These are phyloP conservation scores for Isoetes taiwanensis DNA, from an alignment of 75 land plant genomes.

Conservation along the genomic window DNA sequence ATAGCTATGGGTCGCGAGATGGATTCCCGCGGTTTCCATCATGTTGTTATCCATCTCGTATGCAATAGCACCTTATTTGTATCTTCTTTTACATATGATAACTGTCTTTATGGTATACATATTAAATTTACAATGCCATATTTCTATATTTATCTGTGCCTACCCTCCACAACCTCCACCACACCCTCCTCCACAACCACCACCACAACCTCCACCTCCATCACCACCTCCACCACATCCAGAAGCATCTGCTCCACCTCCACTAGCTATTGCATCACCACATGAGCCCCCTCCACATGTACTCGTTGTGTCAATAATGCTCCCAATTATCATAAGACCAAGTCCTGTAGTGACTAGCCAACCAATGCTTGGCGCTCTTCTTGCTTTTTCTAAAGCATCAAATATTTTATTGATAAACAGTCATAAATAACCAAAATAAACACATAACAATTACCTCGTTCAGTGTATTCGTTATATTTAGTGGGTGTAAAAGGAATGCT, in stretches of 20 bases:
- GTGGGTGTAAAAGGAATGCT: slow-evolving; percentile 38
- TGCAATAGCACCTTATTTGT: no score
- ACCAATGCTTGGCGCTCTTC: slow-evolving; percentile 4
- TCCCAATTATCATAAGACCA: not conserved
- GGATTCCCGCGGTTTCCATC: no score
- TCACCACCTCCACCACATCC: not conserved
- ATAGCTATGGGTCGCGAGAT: no score
- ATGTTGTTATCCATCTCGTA: no score
- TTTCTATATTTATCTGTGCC: no score
- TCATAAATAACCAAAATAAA: not conserved
- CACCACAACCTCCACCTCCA: not conserved
- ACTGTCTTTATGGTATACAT: no score
- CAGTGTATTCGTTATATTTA: slow-evolving; percentile 37
- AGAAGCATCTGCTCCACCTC: not conserved
- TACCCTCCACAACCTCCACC: not conserved
- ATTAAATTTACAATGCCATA: no score
- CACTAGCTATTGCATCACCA: not conserved
- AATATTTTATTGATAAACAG: not conserved
- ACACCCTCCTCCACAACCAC: not conserved
- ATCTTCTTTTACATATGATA: no score
- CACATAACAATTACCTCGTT: slow-evolving; percentile 9
- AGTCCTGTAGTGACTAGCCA: not conserved
- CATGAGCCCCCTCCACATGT: not conserved
- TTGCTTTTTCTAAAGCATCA: not conserved
- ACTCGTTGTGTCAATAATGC: not conserved